phyloP scores from a whole-genome alignment of 179 eudicot species.

The Patellifolia procumbens region DNA sequence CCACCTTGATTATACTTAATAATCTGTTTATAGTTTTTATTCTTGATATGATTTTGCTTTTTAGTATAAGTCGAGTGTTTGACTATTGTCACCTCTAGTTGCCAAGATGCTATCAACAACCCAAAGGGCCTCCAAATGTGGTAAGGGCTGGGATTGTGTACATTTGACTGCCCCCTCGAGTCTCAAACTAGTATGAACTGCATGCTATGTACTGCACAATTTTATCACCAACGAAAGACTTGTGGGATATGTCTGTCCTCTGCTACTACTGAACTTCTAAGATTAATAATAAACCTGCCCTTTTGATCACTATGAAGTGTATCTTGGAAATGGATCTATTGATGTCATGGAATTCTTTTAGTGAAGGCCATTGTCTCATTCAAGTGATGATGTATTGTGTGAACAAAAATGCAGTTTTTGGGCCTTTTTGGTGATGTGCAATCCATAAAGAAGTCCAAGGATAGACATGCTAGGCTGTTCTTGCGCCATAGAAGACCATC shows the following conservation, averaged over 20 bases:
- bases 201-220: background rate
- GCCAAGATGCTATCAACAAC: background rate
- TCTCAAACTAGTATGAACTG: background rate
- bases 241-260: background rate
- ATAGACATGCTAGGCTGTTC: slow-evolving; percentile 81
- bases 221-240: background rate
- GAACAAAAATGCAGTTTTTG: slow-evolving; percentile 64
- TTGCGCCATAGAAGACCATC: slow-evolving; percentile 65
- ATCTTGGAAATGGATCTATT: background rate
- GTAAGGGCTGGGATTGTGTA: background rate
- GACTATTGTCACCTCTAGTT: background rate
- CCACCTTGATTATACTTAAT: no score
- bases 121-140: background rate
- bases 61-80: no score
- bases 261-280: background rate
- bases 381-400: slow-evolving; percentile 9
- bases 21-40: no score
- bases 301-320: background rate
- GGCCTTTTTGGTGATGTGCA: slow-evolving; percentile 71
- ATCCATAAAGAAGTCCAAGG: slow-evolving; percentile 69
- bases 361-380: background rate
- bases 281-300: no score
- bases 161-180: background rate
- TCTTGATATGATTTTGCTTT: no score
- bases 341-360: background rate